Base-by-base conservation (phyloP, 108 stramenopile species). In the Fragilaria crotonensis region DNA sequence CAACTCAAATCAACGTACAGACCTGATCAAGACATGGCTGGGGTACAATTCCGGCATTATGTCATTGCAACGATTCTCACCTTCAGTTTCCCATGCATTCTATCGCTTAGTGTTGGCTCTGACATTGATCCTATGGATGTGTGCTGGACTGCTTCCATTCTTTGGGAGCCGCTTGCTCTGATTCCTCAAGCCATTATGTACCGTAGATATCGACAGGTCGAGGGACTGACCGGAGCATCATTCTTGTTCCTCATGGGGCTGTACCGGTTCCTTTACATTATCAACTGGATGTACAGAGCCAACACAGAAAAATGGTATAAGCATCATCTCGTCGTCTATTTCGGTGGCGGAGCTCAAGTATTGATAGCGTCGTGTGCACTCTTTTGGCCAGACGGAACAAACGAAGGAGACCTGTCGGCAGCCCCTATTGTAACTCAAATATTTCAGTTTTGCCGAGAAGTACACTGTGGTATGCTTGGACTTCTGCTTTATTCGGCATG, bases 161-260 rank as follows among this genome's bases (percentile, higher is more conserved):
- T 75, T 66, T 74, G 95, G 25, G 96, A 96, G 66, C 68, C 87
- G 4, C 41, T 95, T 28, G 91, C 94, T 5, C 94, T 96, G 48
- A 33, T 96, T 23, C 96, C 96, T n/a, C 96, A 96, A 67, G 73
- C 95, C 18, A 85, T 94, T 17, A 75, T 95, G 3, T 65, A 95
- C 63, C 84, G 91, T 19, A 2, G 22, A 3, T 46, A 46, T 46
- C 45, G 45, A 1, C 2, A 4, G 2, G 45, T 46, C 1, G 45
- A 46, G 2, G 4, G 22, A n/a, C 4, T 46, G 45, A 46, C 4
- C 2, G 3, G 4, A 46, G 2, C 19, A 3, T 46, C 4, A n/a
- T 21, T 46, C 2, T 46, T 46, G 4, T 4, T 46, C 4, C 4
- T n/a, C n/a, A n/a, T 3, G 45, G 45, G 45, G 4, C 45, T 46